Evolutionary conservation across 1,284 basidiomycete species (phyloP).

Genomic region (Boletus chippewaensis): DNA sequence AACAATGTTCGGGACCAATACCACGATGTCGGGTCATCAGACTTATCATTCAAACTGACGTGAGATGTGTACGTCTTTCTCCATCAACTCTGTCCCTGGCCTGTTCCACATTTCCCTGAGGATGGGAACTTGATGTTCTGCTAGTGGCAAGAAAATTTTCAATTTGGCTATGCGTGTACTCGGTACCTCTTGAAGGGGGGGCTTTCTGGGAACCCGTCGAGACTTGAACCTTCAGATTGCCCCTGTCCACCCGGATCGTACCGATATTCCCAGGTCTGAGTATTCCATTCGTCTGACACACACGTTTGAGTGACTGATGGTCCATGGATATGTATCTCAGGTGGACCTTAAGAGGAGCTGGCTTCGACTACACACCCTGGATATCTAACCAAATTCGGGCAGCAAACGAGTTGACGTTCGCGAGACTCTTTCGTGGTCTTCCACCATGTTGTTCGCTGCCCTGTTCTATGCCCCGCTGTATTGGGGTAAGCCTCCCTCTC

Average conservation of each 20-base stretch:
- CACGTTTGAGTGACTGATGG: background rate
- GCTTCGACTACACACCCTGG: no score
- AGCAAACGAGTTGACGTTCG: background rate
- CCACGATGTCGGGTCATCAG: background rate
- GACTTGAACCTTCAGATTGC: background rate
- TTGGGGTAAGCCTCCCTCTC: conserved; percentile 1
- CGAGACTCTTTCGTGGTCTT: background rate
- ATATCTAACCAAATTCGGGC: background rate
- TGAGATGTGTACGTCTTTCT: background rate
- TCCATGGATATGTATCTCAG: background rate
- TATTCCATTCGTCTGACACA: background rate
- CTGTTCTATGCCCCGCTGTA: background rate
- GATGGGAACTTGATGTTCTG: background rate
- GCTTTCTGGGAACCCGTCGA: background rate
- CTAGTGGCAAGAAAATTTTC: background rate
- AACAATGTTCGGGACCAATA: background rate
- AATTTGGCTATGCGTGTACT: background rate
- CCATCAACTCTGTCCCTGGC: background rate
- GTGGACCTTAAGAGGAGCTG: background rate
- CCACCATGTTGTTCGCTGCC: background rate
- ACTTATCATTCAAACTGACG: background rate
- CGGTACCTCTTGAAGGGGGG: background rate
- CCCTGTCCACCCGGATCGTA: background rate
- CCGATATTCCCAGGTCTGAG: background rate
- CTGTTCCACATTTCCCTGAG: background rate